A percentile compares a stretch with the other conserved stretches of the same genome.
phyloP scores from a whole-genome alignment of 345 rosid genomes.

The Turritis glabra region DNA sequence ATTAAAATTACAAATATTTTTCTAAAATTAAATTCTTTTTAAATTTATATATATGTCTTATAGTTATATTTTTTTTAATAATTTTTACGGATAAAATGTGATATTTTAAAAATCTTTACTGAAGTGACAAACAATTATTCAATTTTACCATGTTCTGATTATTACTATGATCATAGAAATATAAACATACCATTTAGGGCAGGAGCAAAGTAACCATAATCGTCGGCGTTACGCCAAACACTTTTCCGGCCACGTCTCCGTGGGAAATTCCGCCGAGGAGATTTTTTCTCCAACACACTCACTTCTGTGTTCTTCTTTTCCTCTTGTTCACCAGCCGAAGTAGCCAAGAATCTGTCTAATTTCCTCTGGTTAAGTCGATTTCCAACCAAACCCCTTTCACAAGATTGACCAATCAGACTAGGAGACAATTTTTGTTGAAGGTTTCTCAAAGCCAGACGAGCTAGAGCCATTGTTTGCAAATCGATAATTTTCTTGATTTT shows the following conservation, averaged over 20 bases:
- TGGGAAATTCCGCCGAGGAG: conserved; percentile 36
- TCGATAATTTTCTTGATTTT: background rate
- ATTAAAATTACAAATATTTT: no score
- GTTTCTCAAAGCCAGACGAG: conserved; percentile 63
- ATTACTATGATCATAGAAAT: background rate
- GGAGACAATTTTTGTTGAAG: conserved; percentile 46
- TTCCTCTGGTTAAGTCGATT: conserved; percentile 32
- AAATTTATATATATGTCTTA: no score
- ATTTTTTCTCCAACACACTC: conserved; percentile 47
- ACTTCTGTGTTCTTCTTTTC: conserved; percentile 46
- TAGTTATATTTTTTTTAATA: no score
- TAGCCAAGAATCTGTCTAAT: conserved; percentile 47
- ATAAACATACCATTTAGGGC: conserved; percentile 48
- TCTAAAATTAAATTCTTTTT: no score
- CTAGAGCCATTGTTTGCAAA: conserved; percentile 51
- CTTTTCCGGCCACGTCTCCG: conserved; percentile 52
- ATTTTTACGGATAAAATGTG: no score
- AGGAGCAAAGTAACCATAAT: conserved; percentile 52
- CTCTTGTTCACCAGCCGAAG: conserved; percentile 40
- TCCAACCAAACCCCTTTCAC: conserved; percentile 28
- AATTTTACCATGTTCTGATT: no score
- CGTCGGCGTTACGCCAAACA: conserved; percentile 54
- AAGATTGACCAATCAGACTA: conserved; percentile 9
- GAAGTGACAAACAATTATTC: no score
- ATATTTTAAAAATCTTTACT: no score